Conservation (phyloP, 2,329 filamentous ascomycete species). For the Ramichloridium luteum region DNA sequence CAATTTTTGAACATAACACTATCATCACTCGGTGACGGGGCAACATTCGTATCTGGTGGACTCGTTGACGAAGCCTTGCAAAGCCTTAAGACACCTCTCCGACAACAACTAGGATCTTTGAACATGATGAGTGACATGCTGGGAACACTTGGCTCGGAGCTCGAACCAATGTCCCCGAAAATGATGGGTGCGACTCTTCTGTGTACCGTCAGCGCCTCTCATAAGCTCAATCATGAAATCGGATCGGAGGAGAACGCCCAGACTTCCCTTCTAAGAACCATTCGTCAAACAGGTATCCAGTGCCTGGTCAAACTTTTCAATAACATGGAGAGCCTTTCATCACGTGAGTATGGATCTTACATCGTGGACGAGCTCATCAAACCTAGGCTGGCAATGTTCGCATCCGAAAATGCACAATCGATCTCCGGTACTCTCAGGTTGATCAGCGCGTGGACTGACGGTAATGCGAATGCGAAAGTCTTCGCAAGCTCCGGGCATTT, state of each 20-base stretch:
- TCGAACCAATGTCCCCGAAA: conserved; percentile 53
- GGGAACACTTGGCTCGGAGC: conserved; percentile 65
- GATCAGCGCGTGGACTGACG: conserved; percentile 67
- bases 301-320: conserved; percentile 70
- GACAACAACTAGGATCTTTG: conserved; percentile 81
- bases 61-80: background rate
- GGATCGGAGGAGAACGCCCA: conserved; percentile 22
- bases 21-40: conserved; percentile 42
- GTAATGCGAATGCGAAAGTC: conserved; percentile 54
- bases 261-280: conserved; percentile 50
- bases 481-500: conserved; percentile 48
- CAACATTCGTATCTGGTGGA: conserved; percentile 1
- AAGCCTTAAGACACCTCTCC: conserved; percentile 21
- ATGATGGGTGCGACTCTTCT: conserved; percentile 70
- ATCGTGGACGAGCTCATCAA: conserved; percentile 66
- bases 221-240: conserved; percentile 19
- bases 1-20: conserved; percentile 74
- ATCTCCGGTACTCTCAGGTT: conserved; percentile 72
- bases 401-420: conserved; percentile 77
- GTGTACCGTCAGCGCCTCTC: conserved; percentile 44
- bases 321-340: conserved; percentile 57
- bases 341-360: conserved; percentile 55
- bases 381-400: conserved; percentile 64
- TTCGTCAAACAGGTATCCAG: conserved; percentile 65
- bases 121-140: conserved; percentile 86